Percentiles rank a stretch among this genome's conserved stretches.
phyloP scores from a whole-genome alignment of 1,139 yeast species.

The Diutina ranongensis region DNA sequence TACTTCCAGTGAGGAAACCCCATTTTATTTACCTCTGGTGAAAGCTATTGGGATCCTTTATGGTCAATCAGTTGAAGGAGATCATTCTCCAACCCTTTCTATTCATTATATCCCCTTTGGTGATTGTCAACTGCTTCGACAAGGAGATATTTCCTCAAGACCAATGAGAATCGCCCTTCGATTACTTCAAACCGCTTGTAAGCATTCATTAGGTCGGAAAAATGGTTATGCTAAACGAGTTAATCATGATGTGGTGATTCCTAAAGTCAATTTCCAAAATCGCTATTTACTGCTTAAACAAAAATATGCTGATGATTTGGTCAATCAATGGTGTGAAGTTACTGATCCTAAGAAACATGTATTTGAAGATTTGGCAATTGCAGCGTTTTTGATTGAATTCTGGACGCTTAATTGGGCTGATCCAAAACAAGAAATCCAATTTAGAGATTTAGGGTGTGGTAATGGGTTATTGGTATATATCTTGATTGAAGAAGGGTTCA shows the following conservation, averaged over 20 bases:
- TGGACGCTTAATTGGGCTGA: conserved; percentile 34
- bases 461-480: conserved; percentile 81
- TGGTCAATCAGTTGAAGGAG: conserved; percentile 16
- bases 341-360: conserved; percentile 96
- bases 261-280: conserved; percentile 74
- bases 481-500: conserved; percentile 65
- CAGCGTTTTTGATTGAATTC: conserved; percentile 84
- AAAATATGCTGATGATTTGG: conserved; percentile 64
- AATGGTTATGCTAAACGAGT: conserved; percentile 84
- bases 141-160: conserved; percentile 30
- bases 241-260: conserved; percentile 76
- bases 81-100: conserved; percentile 30
- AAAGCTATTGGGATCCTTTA: conserved; percentile 68
- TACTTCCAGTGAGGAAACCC: conserved; percentile 46
- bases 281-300: conserved; percentile 71
- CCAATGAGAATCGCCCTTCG: conserved; percentile 74
- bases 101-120: conserved; percentile 70
- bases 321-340: conserved; percentile 82
- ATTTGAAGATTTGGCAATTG: conserved; percentile 92
- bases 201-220: conserved; percentile 76
- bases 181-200: conserved; percentile 64
- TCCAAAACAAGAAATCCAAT: conserved; percentile 39
- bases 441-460: conserved; percentile 92
- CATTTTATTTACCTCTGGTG: conserved; percentile 81
- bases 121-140: conserved; percentile 17